phyloP scores from a whole-genome alignment of 2,329 filamentous ascomycete species.

The Arthrobotrys musiformis region DNA sequence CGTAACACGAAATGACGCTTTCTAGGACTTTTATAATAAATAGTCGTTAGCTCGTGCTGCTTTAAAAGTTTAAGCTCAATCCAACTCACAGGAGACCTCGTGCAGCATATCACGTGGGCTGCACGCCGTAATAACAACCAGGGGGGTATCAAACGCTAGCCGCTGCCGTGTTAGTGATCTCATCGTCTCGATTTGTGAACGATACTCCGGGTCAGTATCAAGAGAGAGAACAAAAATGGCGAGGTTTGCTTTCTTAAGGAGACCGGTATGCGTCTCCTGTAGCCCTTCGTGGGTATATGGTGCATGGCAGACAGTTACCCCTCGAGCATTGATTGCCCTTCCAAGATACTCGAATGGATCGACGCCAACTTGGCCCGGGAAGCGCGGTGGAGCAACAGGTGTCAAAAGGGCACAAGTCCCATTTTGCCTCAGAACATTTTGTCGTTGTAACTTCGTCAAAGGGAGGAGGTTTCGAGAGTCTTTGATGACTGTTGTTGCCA shows the following conservation, averaged over 20 bases:
- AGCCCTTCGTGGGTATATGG: constrained; percentile 76
- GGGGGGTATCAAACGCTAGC: constrained; percentile 54
- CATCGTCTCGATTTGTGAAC: constrained; percentile 59
- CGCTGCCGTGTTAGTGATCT: constrained; percentile 60
- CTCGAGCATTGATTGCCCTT: constrained; percentile 70
- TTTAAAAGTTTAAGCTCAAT: constrained; percentile 61
- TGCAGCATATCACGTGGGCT: constrained; percentile 69
- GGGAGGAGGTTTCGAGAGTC: constrained; percentile 88
- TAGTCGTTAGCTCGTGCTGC: constrained; percentile 63
- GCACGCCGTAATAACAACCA: constrained; percentile 60
- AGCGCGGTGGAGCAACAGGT: constrained; percentile 67
- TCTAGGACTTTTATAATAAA: constrained; percentile 46
- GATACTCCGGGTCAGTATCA: constrained; percentile 62
- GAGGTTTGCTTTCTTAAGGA: constrained; percentile 71
- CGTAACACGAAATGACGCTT: constrained; percentile 62
- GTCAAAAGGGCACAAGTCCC: constrained; percentile 66
- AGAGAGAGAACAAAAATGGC: constrained; percentile 72
- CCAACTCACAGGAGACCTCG: constrained; percentile 61
- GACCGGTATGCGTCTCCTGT: constrained; percentile 72
- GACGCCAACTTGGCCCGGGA: constrained; percentile 63
- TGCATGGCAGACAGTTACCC: constrained; percentile 74
- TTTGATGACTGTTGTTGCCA: constrained; percentile 89
- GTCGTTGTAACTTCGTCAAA: constrained; percentile 63
- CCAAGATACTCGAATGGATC: constrained; percentile 81
- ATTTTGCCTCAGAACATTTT: constrained; percentile 60